Evolutionary conservation across 306 rosid species (phyloP).

Genomic region (Cicer bijugum): DNA sequence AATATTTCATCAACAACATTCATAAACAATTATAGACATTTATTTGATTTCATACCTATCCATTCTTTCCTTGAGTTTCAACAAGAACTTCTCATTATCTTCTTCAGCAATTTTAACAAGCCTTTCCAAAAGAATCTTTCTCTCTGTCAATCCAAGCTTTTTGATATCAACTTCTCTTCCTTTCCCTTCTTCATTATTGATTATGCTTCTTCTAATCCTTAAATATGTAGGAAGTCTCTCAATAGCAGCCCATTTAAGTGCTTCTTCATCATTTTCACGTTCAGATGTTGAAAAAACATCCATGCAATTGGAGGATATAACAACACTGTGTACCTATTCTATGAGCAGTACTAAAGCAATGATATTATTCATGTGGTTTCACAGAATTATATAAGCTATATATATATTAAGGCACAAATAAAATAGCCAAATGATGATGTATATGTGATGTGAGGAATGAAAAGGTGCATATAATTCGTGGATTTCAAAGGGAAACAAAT

Average conservation of each 20-base stretch:
- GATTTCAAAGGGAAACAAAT: conserved; percentile 4
- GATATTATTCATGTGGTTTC: not conserved
- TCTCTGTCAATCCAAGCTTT: conserved; percentile 65
- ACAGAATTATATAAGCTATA: not conserved
- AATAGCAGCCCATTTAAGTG: conserved; percentile 58
- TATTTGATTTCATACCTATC: conserved; percentile 54
- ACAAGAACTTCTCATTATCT: conserved; percentile 78
- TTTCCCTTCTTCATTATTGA: conserved; percentile 64
- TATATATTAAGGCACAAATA: not conserved
- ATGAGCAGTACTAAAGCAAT: not conserved
- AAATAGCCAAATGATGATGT: not conserved
- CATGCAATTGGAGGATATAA: conserved; percentile 30
- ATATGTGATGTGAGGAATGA: not conserved
- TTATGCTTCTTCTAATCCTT: conserved; percentile 60
- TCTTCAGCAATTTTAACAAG: conserved; percentile 79
- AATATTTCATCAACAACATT: no score
- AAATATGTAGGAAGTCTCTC: conserved; percentile 52
- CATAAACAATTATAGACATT: not conserved
- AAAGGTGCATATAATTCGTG: conserved; percentile 30
- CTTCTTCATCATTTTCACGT: conserved; percentile 58
- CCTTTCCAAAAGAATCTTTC: conserved; percentile 69
- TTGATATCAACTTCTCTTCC: conserved; percentile 66
- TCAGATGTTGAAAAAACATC: conserved; percentile 55
- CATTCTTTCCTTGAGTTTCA: conserved; percentile 77
- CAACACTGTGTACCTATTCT: not conserved